Conservation (phyloP, 2,329 filamentous ascomycete genomes). For the Xylariaceae sp. region DNA sequence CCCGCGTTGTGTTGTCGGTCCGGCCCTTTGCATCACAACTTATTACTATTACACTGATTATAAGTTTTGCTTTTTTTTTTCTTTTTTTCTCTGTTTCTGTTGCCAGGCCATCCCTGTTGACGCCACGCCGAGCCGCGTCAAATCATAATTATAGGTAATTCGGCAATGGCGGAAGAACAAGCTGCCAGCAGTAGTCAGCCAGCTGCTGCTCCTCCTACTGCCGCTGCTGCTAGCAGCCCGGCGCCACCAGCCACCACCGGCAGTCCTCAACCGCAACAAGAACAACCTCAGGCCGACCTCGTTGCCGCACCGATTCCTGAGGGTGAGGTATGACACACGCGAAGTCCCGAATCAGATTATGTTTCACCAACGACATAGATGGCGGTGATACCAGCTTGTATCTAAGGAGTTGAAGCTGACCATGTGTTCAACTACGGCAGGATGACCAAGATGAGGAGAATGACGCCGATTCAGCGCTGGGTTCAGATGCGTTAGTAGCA, state of each 20-base stretch:
- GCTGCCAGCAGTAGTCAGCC: background rate
- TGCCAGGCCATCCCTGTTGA: background rate
- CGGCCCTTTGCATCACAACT: too few relatives aligned
- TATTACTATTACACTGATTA: too few relatives aligned
- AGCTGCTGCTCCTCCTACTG: background rate
- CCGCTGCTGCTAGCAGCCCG: background rate
- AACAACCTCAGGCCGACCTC: conserved; percentile 11
- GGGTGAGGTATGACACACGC: conserved; percentile 15
- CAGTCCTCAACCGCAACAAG: background rate
- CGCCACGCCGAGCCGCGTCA: background rate
- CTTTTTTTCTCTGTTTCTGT: too few relatives aligned
- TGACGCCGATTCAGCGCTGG: conserved; percentile 32
- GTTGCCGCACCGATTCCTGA: conserved; percentile 12
- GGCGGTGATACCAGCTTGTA: background rate
- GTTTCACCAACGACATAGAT: background rate
- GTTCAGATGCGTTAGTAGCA: conserved; percentile 31
- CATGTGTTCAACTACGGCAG: conserved; percentile 5
- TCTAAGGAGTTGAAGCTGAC: background rate
- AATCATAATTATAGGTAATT: background rate
- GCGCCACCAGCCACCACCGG: background rate
- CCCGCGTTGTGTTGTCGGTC: background rate
- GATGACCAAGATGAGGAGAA: conserved; percentile 24
- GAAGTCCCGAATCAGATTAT: background rate
- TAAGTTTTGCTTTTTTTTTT: too few relatives aligned
- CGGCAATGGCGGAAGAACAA: background rate